Evolutionary conservation across 2,329 filamentous ascomycete species (phyloP), one percentile per base, ranked within the genome.

Genomic region (Colletotrichum scovillei): DNA sequence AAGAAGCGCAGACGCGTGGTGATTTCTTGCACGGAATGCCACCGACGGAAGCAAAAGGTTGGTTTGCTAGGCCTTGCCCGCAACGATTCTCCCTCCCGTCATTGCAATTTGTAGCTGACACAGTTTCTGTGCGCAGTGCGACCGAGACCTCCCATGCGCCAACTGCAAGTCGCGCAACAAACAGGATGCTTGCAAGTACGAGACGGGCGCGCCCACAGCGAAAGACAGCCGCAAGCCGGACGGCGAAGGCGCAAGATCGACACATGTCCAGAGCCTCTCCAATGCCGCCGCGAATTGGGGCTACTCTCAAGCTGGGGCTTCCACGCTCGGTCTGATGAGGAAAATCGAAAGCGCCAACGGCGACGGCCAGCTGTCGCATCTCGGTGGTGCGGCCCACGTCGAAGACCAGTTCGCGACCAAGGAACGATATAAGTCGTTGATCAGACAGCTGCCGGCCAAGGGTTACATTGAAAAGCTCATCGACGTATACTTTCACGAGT

Each of bases 1-100:
- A 86, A 88, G 69, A 92, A 92, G 81, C 85, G 90, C 75, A 86
- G 88, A 77, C 86, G 90, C 52, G 84, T 90, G 55, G 89, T 92
- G 57, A 90, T 92, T 70, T 91, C 89, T 8, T 92, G 90, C 76
- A 90, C 87, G 12, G 90, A 92, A 78, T 92, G 90, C 76, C 90
- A 92, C 80, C 84, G 90, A 74, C 85, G 90, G 73, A 92, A 92
- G 78, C 89, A 91, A 78, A 90, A 90, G 85, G 88, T 67, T 68
- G 56, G 26, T 67, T 46, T 28, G 5, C 38, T 22, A 24, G 22
- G 42, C 64, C 30, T 26, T 67, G 32, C 62, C 62, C 64, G 7
- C 64, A 30, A n/a, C 49, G 59, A 53, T 46, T 30, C 5, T 42
- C 38, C 32, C 24, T 11, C 14, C 46, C 46, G 7, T 26, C 11